Base-by-base conservation (phyloP, 176 grass and related monocot species). In the Avena eriantha region DNA sequence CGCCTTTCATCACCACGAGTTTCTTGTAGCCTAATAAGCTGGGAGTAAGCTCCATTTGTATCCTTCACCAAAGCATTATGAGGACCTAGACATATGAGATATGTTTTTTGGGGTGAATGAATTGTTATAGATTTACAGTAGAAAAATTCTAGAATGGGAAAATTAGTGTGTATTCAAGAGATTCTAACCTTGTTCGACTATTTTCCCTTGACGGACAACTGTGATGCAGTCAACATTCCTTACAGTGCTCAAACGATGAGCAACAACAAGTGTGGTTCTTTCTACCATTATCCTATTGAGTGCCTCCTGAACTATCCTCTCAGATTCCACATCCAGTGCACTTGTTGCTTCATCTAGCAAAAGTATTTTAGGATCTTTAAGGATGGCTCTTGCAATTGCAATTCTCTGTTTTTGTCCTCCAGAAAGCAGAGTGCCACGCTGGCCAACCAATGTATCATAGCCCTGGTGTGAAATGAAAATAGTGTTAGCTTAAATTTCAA, bases 281-380 rank as follows among this genome's bases (percentile, higher is more conserved):
- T 93, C 66, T 73, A 86, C 71, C 95, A 93, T 93, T 74, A 94
- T 89, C 79, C 87, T 83, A 63, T 93, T 91, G 23, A 97, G 84
- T 64, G 95, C 90, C n/a, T 97, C 92, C 59, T 97, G 92, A 80
- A 97, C 93, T 70, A 97, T 88, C 58, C 87, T 46, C 80, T 97
- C 95, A 46, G 95, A 97, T 81, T 97, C 92, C 49, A 87, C 89
- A 88, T 97, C 95, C 82, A 97, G 31, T 71, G 95, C 95, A 72
- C 93, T 97, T 67, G 95, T 97, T 83, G 95, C 95, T 91, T 97
- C 95, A 77, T 97, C 95, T 64, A 97, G 89, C 69, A 97, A 83
- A 80, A 97, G 73, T 46, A 97, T 95, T 78, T 91, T 93, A 61
- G 91, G 95, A 47, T 93, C 83, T 83, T 95, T 97, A 29, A 97